Conservation (phyloP, 352 stramenopile species). For the Pseudoperonospora humuli region DNA sequence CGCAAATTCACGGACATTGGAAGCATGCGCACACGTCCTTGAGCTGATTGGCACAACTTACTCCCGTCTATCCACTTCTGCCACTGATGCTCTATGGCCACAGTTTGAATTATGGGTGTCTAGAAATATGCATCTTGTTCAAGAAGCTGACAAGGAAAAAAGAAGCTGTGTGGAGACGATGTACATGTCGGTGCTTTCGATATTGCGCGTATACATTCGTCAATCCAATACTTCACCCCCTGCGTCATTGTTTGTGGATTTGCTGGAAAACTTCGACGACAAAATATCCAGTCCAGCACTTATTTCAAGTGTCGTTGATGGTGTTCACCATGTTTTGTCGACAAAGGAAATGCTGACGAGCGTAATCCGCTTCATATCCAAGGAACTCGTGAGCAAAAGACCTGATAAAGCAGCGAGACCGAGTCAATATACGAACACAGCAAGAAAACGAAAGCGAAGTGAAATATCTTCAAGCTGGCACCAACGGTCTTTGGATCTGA, state of each 20-base stretch:
- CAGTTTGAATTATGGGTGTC: conserved; percentile 24
- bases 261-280: conserved; percentile 19
- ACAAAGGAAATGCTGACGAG: conserved; percentile 19
- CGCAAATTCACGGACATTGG: conserved; percentile 11
- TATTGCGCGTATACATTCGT: conserved; percentile 20
- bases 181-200: conserved; percentile 21
- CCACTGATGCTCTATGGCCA: conserved; percentile 31
- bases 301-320: conserved; percentile 15
- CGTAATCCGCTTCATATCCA: conserved; percentile 20
- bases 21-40: conserved; percentile 17
- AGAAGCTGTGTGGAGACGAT: conserved; percentile 10
- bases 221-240: conserved; percentile 14
- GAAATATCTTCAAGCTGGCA: conserved; percentile 2
- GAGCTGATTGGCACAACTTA: conserved; percentile 22
- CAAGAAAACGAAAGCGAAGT: conserved; percentile 23
- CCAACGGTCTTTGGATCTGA: background rate
- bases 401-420: background rate
- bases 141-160: conserved; percentile 4
- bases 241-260: conserved; percentile 20
- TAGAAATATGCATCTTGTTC: conserved; percentile 13
- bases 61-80: conserved; percentile 19
- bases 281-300: conserved; percentile 9
- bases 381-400: conserved; percentile 8
- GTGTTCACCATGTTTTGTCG: conserved; percentile 19
- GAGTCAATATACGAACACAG: conserved; percentile 7